phyloP scores from a whole-genome alignment of 495 filamentous ascomycete genomes.

The Lophiotrema nucula region DNA sequence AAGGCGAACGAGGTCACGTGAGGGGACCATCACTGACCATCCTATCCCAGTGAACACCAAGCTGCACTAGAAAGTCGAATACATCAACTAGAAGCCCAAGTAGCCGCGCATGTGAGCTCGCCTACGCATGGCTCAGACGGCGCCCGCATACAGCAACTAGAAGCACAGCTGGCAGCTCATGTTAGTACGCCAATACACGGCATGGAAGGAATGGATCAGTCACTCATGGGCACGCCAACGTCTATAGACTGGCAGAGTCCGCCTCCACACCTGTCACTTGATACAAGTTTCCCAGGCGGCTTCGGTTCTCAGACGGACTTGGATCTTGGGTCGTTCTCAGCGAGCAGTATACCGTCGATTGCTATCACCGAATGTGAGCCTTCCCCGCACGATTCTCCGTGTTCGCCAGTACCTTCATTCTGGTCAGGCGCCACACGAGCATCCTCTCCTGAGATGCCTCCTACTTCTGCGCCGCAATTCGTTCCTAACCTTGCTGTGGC shows the following conservation, averaged over 20 bases:
- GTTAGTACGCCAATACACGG: conserved; percentile 27
- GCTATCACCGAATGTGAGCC: conserved; percentile 29
- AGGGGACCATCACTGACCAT: conserved; percentile 7
- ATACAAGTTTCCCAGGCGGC: conserved; percentile 14
- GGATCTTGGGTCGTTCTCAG: conserved; percentile 20
- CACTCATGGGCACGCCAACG: conserved; percentile 1
- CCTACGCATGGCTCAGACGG: conserved; percentile 29
- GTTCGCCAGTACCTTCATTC: conserved; percentile 23
- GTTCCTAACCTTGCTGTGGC: neutral
- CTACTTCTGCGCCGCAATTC: conserved; percentile 11
- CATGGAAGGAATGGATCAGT: conserved; percentile 24
- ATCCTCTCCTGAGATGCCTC: conserved; percentile 22
- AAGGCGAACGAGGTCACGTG: conserved; percentile 17
- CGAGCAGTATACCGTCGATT: conserved; percentile 19
- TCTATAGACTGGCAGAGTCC: conserved; percentile 24
- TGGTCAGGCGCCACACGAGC: conserved; percentile 25
- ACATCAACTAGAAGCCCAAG: conserved; percentile 25
- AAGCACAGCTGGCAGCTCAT: conserved; percentile 21
- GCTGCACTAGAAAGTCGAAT: conserved; percentile 25
- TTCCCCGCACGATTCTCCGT: neutral
- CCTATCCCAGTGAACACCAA: conserved; percentile 26
- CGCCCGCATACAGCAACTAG: conserved; percentile 27
- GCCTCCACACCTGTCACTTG: conserved; percentile 5
- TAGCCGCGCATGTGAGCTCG: conserved; percentile 21
- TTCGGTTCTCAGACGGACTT: conserved; percentile 11